Evolutionary conservation across 768 basidiomycete species (phyloP).

Genomic region (Erythrobasidium yunnanense): DNA sequence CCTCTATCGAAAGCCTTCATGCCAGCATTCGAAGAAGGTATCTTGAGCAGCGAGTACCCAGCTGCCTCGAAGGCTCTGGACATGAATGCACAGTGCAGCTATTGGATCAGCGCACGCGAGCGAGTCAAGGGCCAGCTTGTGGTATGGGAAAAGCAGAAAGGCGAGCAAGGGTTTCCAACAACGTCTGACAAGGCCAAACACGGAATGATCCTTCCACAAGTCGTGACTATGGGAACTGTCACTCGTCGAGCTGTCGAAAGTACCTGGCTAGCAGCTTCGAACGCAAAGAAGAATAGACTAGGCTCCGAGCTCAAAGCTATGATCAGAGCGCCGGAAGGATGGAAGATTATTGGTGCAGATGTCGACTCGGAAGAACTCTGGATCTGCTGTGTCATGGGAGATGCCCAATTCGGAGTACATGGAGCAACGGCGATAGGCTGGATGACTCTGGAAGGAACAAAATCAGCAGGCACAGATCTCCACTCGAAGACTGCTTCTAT

Average conservation of each 20-base stretch:
- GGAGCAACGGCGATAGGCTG: conserved; percentile 94
- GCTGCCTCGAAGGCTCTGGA: conserved; percentile 75
- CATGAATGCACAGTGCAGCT: conserved; percentile 87
- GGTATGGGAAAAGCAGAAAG: conserved; percentile 55
- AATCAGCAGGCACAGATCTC: conserved; percentile 82
- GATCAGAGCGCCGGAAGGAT: conserved; percentile 86
- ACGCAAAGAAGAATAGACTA: conserved; percentile 94
- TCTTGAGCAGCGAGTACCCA: conserved; percentile 62
- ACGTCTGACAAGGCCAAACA: conserved; percentile 22
- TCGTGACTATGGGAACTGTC: conserved; percentile 96
- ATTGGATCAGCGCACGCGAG: conserved; percentile 92
- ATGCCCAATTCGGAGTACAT: conserved; percentile 92
- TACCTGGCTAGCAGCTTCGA: conserved; percentile 96
- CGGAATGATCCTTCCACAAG: conserved; percentile 89
- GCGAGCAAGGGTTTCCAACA: conserved; percentile 29
- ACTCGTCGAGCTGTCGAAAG: conserved; percentile 94
- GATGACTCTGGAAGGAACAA: conserved; percentile 99
- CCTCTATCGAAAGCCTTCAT: conserved; percentile 82
- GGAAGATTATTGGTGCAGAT: conserved; percentile 91
- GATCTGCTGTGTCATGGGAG: conserved; percentile 98
- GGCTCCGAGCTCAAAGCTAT: conserved; percentile 96
- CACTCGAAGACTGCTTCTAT: conserved; percentile 94
- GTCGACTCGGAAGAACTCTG: conserved; percentile 98
- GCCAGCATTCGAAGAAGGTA: conserved; percentile 75
- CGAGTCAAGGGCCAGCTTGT: conserved; percentile 87